Conservation (phyloP, 768 basidiomycete genomes). For the Roridomyces roridus region DNA sequence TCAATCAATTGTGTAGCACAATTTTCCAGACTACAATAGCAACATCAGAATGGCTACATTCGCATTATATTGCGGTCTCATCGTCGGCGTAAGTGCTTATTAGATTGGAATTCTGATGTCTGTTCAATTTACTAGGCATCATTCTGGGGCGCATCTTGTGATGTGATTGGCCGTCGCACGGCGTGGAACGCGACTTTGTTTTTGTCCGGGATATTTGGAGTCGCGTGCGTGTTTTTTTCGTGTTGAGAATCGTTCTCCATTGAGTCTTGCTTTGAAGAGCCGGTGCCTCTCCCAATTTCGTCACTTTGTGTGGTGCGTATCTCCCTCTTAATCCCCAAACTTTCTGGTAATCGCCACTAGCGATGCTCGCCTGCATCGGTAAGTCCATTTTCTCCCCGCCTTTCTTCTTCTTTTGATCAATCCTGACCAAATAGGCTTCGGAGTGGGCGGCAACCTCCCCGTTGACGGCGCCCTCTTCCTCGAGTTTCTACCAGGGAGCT, state of each 20-base stretch:
- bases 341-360: no score
- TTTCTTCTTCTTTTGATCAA: no score
- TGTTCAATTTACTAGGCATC: slow-evolving; percentile 39
- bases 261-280: no score
- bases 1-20: slow-evolving; percentile 25
- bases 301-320: slow-evolving; percentile 40
- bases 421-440: no score
- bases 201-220: slow-evolving; percentile 60
- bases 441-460: slow-evolving; percentile 62
- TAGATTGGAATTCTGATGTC: no score
- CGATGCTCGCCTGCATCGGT: slow-evolving; percentile 23
- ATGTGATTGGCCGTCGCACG: slow-evolving; percentile 56
- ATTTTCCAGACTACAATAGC: slow-evolving; percentile 27
- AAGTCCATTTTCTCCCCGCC: not conserved
- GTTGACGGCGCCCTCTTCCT: slow-evolving; percentile 69
- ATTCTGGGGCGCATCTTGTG: slow-evolving; percentile 58
- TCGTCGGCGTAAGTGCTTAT: slow-evolving; percentile 48
- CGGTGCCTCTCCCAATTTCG: slow-evolving; percentile 52
- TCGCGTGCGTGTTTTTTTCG: slow-evolving; percentile 36
- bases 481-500: slow-evolving; percentile 60
- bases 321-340: no score
- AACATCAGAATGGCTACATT: slow-evolving; percentile 41
- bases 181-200: slow-evolving; percentile 63
- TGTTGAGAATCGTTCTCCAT: no score
- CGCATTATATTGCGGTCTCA: slow-evolving; percentile 45